A percentile compares a stretch with the other conserved stretches of the same genome.
Conservation (phyloP, 2,329 filamentous ascomycete genomes). For the Aspergillus puulaauensis region DNA sequence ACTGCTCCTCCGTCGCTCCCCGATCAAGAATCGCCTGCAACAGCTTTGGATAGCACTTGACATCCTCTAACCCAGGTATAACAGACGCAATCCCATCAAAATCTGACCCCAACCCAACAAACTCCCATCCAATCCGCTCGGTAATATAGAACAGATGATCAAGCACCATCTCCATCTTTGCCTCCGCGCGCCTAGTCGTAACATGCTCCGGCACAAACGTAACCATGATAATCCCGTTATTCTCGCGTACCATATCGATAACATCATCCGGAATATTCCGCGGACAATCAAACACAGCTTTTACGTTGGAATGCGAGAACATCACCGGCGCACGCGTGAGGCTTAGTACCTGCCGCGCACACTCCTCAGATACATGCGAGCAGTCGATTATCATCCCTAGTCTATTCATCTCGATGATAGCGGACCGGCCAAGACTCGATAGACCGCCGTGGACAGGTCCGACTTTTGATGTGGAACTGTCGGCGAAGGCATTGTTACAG, state of each 20-base stretch:
- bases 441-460: background rate
- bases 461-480: background rate
- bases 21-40: background rate
- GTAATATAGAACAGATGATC: constrained; percentile 11
- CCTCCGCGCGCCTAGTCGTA: background rate
- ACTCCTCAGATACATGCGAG: background rate
- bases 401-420: constrained; percentile 10
- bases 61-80: background rate
- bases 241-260: background rate
- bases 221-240: constrained; percentile 3
- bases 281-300: background rate
- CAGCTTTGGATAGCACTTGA: background rate
- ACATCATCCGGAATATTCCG: background rate
- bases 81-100: constrained; percentile 17
- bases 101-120: constrained; percentile 37
- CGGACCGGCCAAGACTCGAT: background rate
- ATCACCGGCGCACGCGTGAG: background rate
- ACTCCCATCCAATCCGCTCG: constrained; percentile 31
- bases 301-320: background rate
- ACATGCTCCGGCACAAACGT: constrained; percentile 5
- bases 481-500: constrained; percentile 21
- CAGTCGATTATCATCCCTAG: constrained; percentile 12
- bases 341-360: background rate
- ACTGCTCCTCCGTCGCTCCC: constrained; percentile 2
- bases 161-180: background rate